Evolutionary conservation across 108 stramenopile species (phyloP).

Genomic region (Seminavis robusta): DNA sequence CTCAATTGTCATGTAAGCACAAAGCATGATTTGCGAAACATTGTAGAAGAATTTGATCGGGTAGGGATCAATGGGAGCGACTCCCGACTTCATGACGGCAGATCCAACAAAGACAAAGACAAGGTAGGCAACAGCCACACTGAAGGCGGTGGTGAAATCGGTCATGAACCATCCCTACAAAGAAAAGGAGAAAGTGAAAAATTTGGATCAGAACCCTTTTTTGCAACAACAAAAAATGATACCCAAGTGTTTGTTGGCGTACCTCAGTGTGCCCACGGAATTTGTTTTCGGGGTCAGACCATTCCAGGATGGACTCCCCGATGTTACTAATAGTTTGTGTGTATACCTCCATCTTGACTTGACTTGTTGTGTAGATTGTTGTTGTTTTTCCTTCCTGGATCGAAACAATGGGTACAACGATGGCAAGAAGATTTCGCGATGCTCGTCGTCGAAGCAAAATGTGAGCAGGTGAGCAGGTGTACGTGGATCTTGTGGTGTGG

Average conservation of each 20-base stretch:
- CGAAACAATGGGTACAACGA: too few species aligned
- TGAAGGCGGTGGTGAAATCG: slow-evolving; percentile 76
- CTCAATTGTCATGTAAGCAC: slow-evolving; percentile 99
- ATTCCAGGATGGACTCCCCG: slow-evolving; percentile 69
- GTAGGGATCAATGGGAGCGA: slow-evolving; percentile 82
- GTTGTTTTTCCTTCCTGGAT: too few species aligned
- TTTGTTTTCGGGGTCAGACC: slow-evolving; percentile 66
- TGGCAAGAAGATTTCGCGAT: too few species aligned
- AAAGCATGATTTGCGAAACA: slow-evolving; percentile 96
- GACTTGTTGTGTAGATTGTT: too few species aligned
- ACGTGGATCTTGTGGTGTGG: too few species aligned
- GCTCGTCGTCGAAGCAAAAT: too few species aligned
- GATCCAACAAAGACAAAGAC: slow-evolving; percentile 83
- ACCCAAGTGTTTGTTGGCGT: slow-evolving; percentile 3
- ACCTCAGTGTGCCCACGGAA: slow-evolving; percentile 71
- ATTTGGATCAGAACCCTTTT: not conserved
- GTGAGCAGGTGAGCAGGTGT: too few species aligned
- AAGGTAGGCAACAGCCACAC: slow-evolving; percentile 76
- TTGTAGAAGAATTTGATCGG: slow-evolving; percentile 97
- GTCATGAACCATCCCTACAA: slow-evolving; percentile 77
- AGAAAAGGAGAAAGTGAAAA: slow-evolving; percentile 1
- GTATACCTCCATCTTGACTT: slow-evolving; percentile 66
- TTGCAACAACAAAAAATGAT: not conserved
- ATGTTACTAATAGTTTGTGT: slow-evolving; percentile 48
- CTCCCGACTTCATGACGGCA: slow-evolving; percentile 49